A percentile compares a stretch with the other conserved stretches of the same genome.
Evolutionary conservation across 306 rosid genomes (phyloP).

Genomic region (Styphnolobium japonicum): DNA sequence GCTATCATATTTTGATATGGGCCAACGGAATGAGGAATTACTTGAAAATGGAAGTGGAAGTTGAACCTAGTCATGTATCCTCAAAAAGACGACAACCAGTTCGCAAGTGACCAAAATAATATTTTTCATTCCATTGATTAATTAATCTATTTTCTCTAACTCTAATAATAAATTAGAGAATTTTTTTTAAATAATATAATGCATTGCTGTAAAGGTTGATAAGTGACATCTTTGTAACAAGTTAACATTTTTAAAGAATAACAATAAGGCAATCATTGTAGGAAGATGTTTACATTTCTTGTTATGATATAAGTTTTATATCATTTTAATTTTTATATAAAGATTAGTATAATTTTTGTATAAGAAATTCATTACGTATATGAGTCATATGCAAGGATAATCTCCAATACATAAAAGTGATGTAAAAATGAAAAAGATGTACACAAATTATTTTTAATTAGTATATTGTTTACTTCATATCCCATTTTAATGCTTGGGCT

Average conservation of each 20-base stretch:
- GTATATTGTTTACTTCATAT: not conserved
- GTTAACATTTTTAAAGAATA: not conserved
- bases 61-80: constrained; percentile 14
- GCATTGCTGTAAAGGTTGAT: constrained; percentile 22
- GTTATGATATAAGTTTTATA: no score
- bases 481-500: not conserved
- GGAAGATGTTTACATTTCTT: no score
- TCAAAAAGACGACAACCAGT: not conserved
- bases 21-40: no score
- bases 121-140: not conserved
- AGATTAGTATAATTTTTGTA: no score
- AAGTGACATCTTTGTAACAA: not conserved
- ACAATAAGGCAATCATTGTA: not conserved
- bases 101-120: not conserved
- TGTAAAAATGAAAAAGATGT: no score
- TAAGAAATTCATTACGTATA: no score
- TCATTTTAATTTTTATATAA: no score
- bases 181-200: not conserved
- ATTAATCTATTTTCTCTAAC: not conserved
- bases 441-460: no score
- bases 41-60: constrained; percentile 17
- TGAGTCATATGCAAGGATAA: no score
- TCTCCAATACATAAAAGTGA: no score
- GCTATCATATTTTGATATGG: no score
- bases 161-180: not conserved